Conservation (phyloP, 1,284 basidiomycete species). For the Cutaneotrichosporon cavernicola region DNA sequence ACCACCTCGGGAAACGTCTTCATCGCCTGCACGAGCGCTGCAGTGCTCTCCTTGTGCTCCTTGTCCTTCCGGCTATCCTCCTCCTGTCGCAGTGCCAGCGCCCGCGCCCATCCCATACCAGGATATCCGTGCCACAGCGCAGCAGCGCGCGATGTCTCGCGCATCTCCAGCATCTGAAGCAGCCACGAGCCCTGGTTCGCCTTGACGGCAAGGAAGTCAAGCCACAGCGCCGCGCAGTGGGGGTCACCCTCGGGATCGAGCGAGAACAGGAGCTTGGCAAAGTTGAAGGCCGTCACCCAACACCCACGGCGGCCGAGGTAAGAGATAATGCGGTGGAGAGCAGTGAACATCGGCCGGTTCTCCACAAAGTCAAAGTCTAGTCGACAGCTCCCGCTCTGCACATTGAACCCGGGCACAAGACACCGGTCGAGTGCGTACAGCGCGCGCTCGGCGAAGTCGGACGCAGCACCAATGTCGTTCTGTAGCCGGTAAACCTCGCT, state of each 20-base stretch:
- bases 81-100: conserved; percentile 65
- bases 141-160: conserved; percentile 52
- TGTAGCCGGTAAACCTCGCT: conserved; percentile 73
- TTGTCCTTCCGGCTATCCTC: conserved; percentile 60
- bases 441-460: conserved; percentile 80
- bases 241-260: conserved; percentile 81
- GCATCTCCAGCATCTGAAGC: conserved; percentile 61
- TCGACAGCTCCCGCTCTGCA: conserved; percentile 72
- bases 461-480: conserved; percentile 78
- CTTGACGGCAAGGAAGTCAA: conserved; percentile 80
- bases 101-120: conserved; percentile 75
- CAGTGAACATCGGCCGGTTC: conserved; percentile 55
- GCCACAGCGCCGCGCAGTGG: conserved; percentile 76
- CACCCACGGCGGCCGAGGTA: conserved; percentile 84
- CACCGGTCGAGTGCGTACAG: conserved; percentile 85
- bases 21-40: conserved; percentile 69
- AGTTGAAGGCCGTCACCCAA: conserved; percentile 82
- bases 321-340: conserved; percentile 72
- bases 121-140: conserved; percentile 63
- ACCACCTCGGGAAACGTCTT: conserved; percentile 74
- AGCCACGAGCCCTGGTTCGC: conserved; percentile 77
- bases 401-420: conserved; percentile 77
- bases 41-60: conserved; percentile 63
- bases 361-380: conserved; percentile 71
- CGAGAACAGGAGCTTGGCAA: conserved; percentile 73